Evolutionary conservation across 352 stramenopile genomes (phyloP), one percentile per base, ranked within the genome.

Genomic region (Pythium biforme): DNA sequence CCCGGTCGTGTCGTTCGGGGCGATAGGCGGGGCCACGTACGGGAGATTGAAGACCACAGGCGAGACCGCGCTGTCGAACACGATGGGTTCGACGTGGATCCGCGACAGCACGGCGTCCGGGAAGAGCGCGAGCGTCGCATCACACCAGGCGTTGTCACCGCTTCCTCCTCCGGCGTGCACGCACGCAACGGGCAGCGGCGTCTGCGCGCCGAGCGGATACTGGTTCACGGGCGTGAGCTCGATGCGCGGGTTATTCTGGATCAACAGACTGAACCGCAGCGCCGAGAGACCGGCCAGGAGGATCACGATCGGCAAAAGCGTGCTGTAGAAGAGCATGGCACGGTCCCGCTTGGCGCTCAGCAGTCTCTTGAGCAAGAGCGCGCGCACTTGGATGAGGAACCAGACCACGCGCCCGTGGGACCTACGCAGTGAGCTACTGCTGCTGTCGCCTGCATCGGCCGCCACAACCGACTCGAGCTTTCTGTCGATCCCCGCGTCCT

Each of bases 321-420:
- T 84, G 61, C 84, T 90, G 68, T 88, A 95, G 55, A 89, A 77
- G 8, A 96, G 43, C 73, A 89, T 86, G 43, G 73, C 79, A 14
- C 74, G 70, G 55, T 94, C 85, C 17, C 85, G 76, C 29, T 74
- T 86, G 0, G 78, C 81, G 20, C 68, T 77, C 12, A 74, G 57
- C 15, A 86, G 20, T 10, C 83, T 73, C 54, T 94, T 94, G 40
- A 69, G 64, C 12, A 92, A 43, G 4, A 94, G 63, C 10, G 83
- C 85, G 19, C 46, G 62, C 37, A 94, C 58, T 22, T 94, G 85
- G 10, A 70, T 46, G 10, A 62, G 10, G 40, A 87, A 84, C 56
- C 59, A 68, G 20, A 49, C 33, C 11, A 67, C 11, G 4, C 31
- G 29, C 2, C 46, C 52, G 12, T 62, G 56, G 2, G 25, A 45